phyloP scores from a whole-genome alignment of 306 rosid genomes.

The Prinsepia uniflora region DNA sequence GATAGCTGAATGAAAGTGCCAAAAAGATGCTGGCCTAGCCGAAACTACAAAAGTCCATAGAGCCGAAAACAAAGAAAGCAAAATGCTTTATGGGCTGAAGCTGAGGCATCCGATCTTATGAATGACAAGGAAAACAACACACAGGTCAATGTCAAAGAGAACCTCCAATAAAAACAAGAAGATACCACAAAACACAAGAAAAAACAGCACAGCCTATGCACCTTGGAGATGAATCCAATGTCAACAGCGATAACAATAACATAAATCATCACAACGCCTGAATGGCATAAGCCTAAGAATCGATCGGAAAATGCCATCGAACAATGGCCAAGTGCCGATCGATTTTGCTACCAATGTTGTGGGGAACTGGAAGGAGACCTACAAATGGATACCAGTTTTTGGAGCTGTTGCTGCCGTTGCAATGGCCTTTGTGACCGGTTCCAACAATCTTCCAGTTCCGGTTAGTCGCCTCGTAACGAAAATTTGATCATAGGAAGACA shows the following conservation, averaged over 20 bases:
- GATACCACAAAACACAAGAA: not conserved
- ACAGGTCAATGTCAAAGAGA: not conserved
- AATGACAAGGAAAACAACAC: conserved; percentile 3
- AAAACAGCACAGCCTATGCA: conserved; percentile 7
- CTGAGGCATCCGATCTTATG: not conserved
- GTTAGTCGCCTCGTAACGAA: conserved; percentile 13
- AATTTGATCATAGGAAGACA: not conserved
- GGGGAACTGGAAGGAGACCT: conserved; percentile 28
- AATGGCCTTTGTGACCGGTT: conserved; percentile 23
- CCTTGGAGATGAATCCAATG: conserved; percentile 22
- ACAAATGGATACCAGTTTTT: conserved; percentile 28
- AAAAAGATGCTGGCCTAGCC: not conserved
- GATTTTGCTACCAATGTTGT: conserved; percentile 9
- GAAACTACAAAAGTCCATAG: not conserved
- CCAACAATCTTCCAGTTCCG: conserved; percentile 33
- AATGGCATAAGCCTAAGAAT: not conserved
- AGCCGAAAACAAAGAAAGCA: not conserved
- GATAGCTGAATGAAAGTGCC: not conserved
- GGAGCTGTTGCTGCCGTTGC: conserved; percentile 26
- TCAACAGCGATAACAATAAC: not conserved
- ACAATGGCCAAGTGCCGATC: conserved; percentile 4
- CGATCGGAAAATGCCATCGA: not conserved
- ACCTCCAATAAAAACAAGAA: not conserved
- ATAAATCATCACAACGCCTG: not conserved
- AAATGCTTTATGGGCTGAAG: not conserved